Percentiles rank a stretch among this genome's conserved stretches.
Evolutionary conservation across 441 rosid genomes (phyloP).

Genomic region (Brassica hybrid): DNA sequence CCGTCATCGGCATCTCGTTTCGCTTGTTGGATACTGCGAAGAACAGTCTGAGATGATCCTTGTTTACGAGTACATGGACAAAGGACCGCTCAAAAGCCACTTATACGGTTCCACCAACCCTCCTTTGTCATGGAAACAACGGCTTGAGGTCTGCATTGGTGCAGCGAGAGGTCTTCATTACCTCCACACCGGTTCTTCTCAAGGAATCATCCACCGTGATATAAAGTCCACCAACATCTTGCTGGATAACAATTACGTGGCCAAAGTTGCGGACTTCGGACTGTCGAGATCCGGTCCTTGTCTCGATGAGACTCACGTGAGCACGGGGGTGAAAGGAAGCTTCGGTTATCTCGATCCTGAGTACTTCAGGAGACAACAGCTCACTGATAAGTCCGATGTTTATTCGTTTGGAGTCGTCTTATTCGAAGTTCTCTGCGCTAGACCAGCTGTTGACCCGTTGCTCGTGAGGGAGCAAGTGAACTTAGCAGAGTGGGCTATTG

Average conservation of each 20-base stretch:
- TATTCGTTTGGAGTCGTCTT: slow-evolving; percentile 89
- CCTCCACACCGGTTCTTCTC: slow-evolving; percentile 91
- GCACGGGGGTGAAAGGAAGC: slow-evolving; percentile 93
- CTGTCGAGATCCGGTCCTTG: slow-evolving; percentile 92
- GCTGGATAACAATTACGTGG: slow-evolving; percentile 66
- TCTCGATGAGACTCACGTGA: slow-evolving; percentile 83
- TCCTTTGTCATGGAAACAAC: slow-evolving; percentile 81
- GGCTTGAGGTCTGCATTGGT: slow-evolving; percentile 86
- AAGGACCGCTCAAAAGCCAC: slow-evolving; percentile 81
- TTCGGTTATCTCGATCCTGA: slow-evolving; percentile 97
- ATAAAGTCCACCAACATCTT: slow-evolving; percentile 87
- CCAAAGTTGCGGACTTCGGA: slow-evolving; percentile 96
- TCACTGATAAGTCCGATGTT: slow-evolving; percentile 90
- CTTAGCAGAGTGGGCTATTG: slow-evolving; percentile 93
- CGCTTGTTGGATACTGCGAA: slow-evolving; percentile 86
- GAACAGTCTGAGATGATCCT: slow-evolving; percentile 93
- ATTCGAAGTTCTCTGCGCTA: slow-evolving; percentile 83
- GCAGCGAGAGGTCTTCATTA: slow-evolving; percentile 95
- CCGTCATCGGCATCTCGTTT: slow-evolving; percentile 88
- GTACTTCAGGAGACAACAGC: slow-evolving; percentile 87
- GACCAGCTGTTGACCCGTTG: slow-evolving; percentile 89
- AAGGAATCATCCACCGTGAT: slow-evolving; percentile 94
- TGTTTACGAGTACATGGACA: slow-evolving; percentile 90
- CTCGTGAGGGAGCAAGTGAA: slow-evolving; percentile 85
- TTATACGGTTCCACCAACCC: slow-evolving; percentile 62